These are phyloP conservation scores for Ceratonia siliqua DNA, from an alignment of 306 rosid species.

Conservation along the genomic window DNA sequence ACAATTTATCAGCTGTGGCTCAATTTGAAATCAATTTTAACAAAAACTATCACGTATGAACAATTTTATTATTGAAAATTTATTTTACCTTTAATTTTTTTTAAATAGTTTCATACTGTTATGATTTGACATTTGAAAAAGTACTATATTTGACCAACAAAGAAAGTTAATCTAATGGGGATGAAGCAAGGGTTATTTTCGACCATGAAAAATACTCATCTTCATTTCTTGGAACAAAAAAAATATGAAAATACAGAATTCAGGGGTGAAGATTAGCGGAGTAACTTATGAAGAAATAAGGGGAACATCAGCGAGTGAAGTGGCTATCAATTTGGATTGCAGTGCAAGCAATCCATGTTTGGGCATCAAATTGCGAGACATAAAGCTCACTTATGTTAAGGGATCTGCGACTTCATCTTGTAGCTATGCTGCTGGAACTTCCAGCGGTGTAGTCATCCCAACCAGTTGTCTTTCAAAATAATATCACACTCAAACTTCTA, in stretches of 20 bases:
- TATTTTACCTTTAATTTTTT: too few species aligned
- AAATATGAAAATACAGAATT: constrained; percentile 31
- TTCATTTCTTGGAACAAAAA: background rate
- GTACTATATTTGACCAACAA: background rate
- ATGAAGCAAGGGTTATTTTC: background rate
- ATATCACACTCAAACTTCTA: background rate
- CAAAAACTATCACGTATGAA: too few species aligned
- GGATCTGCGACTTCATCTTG: constrained; percentile 46
- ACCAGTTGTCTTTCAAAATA: constrained; percentile 44
- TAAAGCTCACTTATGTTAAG: constrained; percentile 36
- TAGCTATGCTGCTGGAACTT: constrained; percentile 41
- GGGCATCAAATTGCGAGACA: constrained; percentile 46
- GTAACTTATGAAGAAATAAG: constrained; percentile 51
- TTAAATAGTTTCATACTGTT: too few species aligned
- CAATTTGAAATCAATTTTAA: too few species aligned
- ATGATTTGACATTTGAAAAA: background rate
- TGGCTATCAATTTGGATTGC: constrained; percentile 58
- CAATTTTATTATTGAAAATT: too few species aligned
- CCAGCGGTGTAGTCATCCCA: constrained; percentile 46
- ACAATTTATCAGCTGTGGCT: too few species aligned
- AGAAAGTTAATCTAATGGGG: background rate
- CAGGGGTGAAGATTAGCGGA: constrained; percentile 54
- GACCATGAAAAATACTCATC: background rate
- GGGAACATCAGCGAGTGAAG: constrained; percentile 48
- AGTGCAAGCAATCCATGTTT: constrained; percentile 52